These are phyloP conservation scores for Rhizopus delemar DNA, from an alignment of 371 early-diverging fungal genomes.

Conservation along the genomic window DNA sequence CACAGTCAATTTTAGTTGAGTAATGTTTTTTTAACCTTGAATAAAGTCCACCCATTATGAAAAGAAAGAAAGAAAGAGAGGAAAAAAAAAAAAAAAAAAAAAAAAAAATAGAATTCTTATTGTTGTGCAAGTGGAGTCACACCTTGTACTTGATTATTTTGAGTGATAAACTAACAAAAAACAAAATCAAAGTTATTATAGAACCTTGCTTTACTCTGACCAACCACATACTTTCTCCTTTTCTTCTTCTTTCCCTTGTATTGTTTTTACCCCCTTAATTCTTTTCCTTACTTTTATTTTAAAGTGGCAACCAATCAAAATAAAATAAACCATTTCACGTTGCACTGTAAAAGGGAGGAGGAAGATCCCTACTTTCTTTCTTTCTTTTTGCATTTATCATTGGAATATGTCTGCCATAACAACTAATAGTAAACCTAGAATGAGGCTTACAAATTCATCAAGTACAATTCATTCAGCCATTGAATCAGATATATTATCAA, in stretches of 20 bases:
- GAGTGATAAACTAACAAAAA: background rate
- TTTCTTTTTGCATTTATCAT: constrained; percentile 4
- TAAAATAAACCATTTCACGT: too few relatives aligned
- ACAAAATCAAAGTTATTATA: too few relatives aligned
- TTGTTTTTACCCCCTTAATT: background rate
- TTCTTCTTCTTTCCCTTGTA: background rate
- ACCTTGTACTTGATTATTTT: background rate
- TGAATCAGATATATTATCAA: constrained; percentile 28
- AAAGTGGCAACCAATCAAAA: background rate
- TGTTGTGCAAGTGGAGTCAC: background rate
- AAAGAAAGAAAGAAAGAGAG: background rate
- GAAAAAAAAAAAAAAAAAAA: background rate
- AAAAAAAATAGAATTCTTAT: background rate
- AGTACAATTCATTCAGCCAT: constrained; percentile 11
- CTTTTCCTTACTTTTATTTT: background rate
- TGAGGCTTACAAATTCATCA: constrained; percentile 7
- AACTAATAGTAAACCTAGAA: constrained; percentile 24
- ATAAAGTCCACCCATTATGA: background rate
- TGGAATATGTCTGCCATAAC: constrained; percentile 21
- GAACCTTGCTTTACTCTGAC: too few relatives aligned
- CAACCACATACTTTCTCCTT: too few relatives aligned
- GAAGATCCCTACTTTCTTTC: background rate
- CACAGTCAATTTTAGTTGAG: constrained; percentile 54
- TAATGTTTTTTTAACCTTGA: background rate
- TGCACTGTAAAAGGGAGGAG: too few relatives aligned